phyloP scores from a whole-genome alignment of 768 basidiomycete species.

The Suillus plorans region DNA sequence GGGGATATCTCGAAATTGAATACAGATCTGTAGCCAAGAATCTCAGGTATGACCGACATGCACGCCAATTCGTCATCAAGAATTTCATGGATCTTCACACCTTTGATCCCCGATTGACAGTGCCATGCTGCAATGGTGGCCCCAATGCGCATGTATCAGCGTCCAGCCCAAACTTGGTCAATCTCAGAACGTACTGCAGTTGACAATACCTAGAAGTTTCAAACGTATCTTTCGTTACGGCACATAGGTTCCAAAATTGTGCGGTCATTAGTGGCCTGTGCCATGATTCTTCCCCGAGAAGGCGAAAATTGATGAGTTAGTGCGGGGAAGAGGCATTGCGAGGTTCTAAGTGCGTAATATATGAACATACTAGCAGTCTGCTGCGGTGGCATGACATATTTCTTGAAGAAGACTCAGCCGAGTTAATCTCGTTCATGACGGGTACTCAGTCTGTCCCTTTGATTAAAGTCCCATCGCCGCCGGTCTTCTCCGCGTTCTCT shows the following conservation, averaged over 20 bases:
- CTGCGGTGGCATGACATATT: conserved; percentile 10
- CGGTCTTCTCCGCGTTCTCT: conserved; percentile 44
- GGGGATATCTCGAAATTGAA: not conserved
- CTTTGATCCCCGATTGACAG: not conserved
- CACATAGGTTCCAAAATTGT: conserved; percentile 18
- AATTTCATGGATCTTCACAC: not conserved
- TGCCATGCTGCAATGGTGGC: not conserved
- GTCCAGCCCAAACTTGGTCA: not conserved
- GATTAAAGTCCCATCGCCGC: conserved; percentile 51
- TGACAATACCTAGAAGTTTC: conserved; percentile 10
- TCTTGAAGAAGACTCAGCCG: not conserved
- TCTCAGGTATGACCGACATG: conserved; percentile 1
- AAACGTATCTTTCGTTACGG: conserved; percentile 17
- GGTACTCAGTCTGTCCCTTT: conserved; percentile 34
- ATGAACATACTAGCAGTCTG: conserved; percentile 8
- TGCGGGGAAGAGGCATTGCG: conserved; percentile 3
- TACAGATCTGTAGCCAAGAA: not conserved
- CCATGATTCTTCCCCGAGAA: conserved; percentile 11
- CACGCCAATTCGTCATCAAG: not conserved
- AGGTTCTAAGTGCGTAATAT: conserved; percentile 6
- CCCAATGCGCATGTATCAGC: not conserved
- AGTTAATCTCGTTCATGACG: conserved; percentile 22
- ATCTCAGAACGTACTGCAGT: not conserved
- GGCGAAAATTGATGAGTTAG: conserved; percentile 4
- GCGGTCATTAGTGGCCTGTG: conserved; percentile 9